Evolutionary conservation across 768 basidiomycete species (phyloP).

Genomic region (Fomitopsis serialis): DNA sequence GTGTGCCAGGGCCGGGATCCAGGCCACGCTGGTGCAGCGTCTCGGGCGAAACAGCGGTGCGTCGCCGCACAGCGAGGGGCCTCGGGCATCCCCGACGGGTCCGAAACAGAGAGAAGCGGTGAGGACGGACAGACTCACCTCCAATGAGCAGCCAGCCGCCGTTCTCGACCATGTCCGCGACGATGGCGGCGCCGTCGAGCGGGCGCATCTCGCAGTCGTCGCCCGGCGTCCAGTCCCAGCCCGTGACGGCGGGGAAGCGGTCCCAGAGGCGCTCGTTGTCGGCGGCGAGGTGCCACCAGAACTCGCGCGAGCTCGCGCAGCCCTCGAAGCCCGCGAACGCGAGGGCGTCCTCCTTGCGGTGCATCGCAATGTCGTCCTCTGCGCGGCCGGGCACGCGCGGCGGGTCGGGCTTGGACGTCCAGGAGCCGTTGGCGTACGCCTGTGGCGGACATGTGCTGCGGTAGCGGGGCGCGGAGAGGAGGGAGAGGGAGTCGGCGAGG

Average conservation of each 20-base stretch:
- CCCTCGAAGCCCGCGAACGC: slow-evolving; percentile 52
- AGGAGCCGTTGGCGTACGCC: slow-evolving; percentile 31
- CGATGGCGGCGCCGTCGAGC: slow-evolving; percentile 37
- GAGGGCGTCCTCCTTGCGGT: slow-evolving; percentile 36
- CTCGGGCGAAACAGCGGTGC: background rate
- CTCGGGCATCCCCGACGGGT: background rate
- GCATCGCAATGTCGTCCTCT: slow-evolving; percentile 4
- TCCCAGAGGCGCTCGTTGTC: slow-evolving; percentile 43
- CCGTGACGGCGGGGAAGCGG: slow-evolving; percentile 47
- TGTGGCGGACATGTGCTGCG: slow-evolving; percentile 29
- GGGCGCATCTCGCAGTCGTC: slow-evolving; percentile 37
- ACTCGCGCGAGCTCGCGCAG: slow-evolving; percentile 59
- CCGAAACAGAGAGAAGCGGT: background rate
- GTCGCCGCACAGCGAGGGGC: background rate
- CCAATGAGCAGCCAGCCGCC: slow-evolving; percentile 69
- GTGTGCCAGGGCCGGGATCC: no score
- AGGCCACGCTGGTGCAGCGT: no score
- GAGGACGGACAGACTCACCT: slow-evolving; percentile 31
- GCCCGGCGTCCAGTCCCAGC: slow-evolving; percentile 51
- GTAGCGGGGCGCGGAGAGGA: background rate
- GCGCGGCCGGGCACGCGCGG: slow-evolving; percentile 2
- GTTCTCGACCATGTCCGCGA: slow-evolving; percentile 56
- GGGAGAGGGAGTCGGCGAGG: background rate
- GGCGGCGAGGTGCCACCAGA: slow-evolving; percentile 56
- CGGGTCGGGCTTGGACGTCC: slow-evolving; percentile 32